A percentile compares a stretch with the other conserved stretches of the same genome.
Evolutionary conservation across 768 basidiomycete species (phyloP).

Genomic region (Russula sp.): DNA sequence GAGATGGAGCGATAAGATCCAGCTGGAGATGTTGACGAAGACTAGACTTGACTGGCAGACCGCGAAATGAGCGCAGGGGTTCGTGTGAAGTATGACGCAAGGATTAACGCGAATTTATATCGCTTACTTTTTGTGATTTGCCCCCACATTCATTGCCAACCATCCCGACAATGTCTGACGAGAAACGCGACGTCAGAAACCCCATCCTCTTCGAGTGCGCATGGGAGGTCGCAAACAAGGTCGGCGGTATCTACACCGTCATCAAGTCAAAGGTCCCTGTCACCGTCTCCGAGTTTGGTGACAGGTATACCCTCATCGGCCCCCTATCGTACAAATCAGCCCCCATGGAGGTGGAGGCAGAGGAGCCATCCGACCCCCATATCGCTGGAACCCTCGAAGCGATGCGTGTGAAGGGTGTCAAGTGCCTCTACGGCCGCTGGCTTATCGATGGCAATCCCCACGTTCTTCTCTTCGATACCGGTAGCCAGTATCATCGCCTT

Average conservation of each 20-base stretch:
- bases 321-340: conserved; percentile 98
- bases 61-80: conserved; percentile 9
- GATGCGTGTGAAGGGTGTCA: conserved; percentile 90
- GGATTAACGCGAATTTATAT: conserved; percentile 7
- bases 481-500: conserved; percentile 77
- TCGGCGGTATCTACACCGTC: conserved; percentile 99
- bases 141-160: conserved; percentile 21
- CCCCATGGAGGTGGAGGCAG: conserved; percentile 96
- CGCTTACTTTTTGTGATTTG: background rate
- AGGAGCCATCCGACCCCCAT: conserved; percentile 81
- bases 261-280: conserved; percentile 99
- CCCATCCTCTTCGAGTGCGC: conserved; percentile 91
- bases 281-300: conserved; percentile 93
- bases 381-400: conserved; percentile 70
- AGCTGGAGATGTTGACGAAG: background rate
- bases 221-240: conserved; percentile 99
- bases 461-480: conserved; percentile 94
- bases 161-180: conserved; percentile 35
- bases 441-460: conserved; percentile 95
- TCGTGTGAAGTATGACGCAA: conserved; percentile 28
- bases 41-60: background rate
- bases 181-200: conserved; percentile 69
- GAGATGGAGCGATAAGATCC: conserved; percentile 5
- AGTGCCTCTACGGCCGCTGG: conserved; percentile 95
- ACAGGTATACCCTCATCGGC: conserved; percentile 93